A percentile compares a stretch with the other conserved stretches of the same genome.
These are phyloP conservation scores for Eucalyptus tenuipes DNA, from an alignment of 345 rosid species.

Conservation along the genomic window DNA sequence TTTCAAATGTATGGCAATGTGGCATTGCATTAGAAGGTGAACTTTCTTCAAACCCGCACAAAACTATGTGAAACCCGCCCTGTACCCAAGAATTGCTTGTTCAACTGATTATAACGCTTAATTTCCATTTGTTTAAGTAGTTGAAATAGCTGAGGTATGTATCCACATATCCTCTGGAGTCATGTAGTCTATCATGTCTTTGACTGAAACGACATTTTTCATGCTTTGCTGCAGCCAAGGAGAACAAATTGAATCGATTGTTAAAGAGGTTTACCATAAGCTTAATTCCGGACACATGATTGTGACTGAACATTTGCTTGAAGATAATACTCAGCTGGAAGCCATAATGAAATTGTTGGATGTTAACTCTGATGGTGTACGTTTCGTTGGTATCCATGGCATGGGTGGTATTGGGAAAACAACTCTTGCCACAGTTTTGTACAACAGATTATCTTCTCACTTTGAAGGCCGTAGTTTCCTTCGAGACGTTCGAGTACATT, in stretches of 20 bases:
- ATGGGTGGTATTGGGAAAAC: neutral
- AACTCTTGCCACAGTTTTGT: neutral
- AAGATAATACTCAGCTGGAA: too few species aligned
- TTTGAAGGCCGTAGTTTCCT: constrained; percentile 13
- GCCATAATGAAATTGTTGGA: neutral
- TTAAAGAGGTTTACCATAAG: neutral
- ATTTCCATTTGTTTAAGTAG: neutral
- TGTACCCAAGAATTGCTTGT: neutral
- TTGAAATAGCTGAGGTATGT: neutral
- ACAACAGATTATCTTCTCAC: neutral
- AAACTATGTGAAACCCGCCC: too few species aligned
- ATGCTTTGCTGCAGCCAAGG: too few species aligned
- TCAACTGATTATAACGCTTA: neutral
- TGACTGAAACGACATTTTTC: too few species aligned
- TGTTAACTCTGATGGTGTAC: neutral
- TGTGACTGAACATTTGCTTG: neutral
- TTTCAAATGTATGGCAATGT: too few species aligned
- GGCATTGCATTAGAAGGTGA: too few species aligned
- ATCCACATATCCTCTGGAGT: too few species aligned
- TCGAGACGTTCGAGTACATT: neutral
- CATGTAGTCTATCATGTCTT: too few species aligned
- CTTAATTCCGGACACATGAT: neutral
- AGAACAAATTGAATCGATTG: neutral
- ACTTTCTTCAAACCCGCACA: too few species aligned
- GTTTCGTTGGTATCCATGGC: neutral